Percentiles rank a stretch among this genome's conserved stretches.
Evolutionary conservation across 2,329 filamentous ascomycete genomes (phyloP).

Genomic region (Penicillium sp.): DNA sequence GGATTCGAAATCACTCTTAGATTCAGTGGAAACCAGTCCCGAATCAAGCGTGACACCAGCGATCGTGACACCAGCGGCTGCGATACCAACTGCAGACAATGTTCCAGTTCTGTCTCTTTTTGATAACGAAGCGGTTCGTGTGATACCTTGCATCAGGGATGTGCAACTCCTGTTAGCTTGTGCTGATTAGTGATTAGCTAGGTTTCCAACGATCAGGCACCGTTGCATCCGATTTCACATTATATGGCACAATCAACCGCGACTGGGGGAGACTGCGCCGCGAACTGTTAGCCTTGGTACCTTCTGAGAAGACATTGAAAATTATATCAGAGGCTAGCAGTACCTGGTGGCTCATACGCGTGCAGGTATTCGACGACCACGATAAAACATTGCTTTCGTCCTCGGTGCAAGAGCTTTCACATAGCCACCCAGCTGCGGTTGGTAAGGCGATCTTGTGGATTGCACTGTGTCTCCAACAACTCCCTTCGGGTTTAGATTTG

Average conservation of each 20-base stretch:
- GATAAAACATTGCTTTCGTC: constrained; percentile 2
- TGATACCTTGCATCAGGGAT: neutral
- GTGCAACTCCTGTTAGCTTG: neutral
- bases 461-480: constrained; percentile 11
- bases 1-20: neutral
- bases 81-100: constrained; percentile 9
- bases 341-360: constrained; percentile 13
- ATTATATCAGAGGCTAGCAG: constrained; percentile 3
- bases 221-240: neutral
- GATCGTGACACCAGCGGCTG: constrained; percentile 1
- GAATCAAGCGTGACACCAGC: no score
- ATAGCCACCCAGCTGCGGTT: constrained; percentile 3
- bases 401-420: neutral
- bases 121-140: constrained; percentile 6
- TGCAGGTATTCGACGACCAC: constrained; percentile 4
- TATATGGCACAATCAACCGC: neutral
- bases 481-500: neutral
- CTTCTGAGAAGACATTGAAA: neutral
- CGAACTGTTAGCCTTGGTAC: constrained; percentile 6
- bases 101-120: constrained; percentile 12
- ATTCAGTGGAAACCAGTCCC: neutral
- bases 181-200: constrained; percentile 3
- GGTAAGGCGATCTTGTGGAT: constrained; percentile 10
- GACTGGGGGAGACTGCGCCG: constrained; percentile 1
- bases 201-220: constrained; percentile 4